phyloP scores from a whole-genome alignment of 1,284 basidiomycete genomes.

The Hortiboletus rubellus region DNA sequence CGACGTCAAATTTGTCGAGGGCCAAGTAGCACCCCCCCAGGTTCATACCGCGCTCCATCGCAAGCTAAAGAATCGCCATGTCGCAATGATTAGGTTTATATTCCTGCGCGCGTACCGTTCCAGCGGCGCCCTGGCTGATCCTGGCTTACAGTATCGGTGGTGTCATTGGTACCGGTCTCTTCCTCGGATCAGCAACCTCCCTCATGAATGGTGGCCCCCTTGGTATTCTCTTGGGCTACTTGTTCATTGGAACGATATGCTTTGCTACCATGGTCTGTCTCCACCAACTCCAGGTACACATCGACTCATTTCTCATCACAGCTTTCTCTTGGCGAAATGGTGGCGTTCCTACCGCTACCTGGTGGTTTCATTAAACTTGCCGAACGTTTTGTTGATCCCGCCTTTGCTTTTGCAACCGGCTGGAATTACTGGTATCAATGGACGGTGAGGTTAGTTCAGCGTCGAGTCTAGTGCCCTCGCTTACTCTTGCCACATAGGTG shows the following conservation, averaged over 20 bases:
- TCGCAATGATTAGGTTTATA: conserved; percentile 35
- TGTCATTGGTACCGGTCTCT: conserved; percentile 52
- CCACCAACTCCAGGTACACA: too few species aligned
- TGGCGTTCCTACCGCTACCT: conserved; percentile 40
- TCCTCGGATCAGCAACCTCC: conserved; percentile 38
- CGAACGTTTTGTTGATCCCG: conserved; percentile 68
- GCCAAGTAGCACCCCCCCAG: not conserved
- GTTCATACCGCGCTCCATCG: conserved; percentile 22
- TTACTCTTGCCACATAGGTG: conserved; percentile 18
- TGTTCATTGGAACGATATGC: conserved; percentile 36
- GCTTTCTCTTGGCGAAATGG: conserved; percentile 38
- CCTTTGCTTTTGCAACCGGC: conserved; percentile 65
- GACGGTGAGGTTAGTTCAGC: conserved; percentile 41
- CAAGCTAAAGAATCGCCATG: conserved; percentile 34
- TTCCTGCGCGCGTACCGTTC: not conserved
- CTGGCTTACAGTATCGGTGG: conserved; percentile 35
- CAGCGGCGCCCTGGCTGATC: not conserved
- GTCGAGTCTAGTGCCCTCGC: not conserved
- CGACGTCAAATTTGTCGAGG: conserved; percentile 11
- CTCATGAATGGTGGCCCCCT: conserved; percentile 35
- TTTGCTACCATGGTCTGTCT: conserved; percentile 30
- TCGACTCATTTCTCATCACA: conserved; percentile 4
- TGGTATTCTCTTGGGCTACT: conserved; percentile 36
- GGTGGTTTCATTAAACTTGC: conserved; percentile 71
- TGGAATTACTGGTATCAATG: conserved; percentile 73